A percentile compares a stretch with the other conserved stretches of the same genome.
Conservation (phyloP, 1,139 yeast species). For the Kurtzmaniella quercitrusa region DNA sequence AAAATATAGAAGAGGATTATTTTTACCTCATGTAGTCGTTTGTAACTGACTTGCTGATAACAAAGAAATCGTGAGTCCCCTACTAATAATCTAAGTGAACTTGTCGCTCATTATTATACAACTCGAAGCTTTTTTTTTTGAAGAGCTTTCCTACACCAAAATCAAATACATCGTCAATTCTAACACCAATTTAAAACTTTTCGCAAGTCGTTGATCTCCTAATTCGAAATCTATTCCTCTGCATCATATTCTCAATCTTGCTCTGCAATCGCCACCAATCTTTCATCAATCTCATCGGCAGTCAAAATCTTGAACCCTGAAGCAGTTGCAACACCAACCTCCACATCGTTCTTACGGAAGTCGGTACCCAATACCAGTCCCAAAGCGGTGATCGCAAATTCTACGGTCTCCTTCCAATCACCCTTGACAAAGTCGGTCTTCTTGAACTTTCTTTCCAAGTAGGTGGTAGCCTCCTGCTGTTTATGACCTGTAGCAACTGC, state of each 20-base stretch:
- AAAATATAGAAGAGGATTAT: not conserved
- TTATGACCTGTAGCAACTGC: slow-evolving; percentile 97
- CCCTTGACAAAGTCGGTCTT: slow-evolving; percentile 71
- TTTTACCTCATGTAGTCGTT: not conserved
- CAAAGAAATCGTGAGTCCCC: too few species aligned
- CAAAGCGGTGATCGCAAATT: slow-evolving; percentile 80
- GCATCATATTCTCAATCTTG: slow-evolving; percentile 68
- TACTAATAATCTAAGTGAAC: too few species aligned
- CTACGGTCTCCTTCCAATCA: slow-evolving; percentile 86
- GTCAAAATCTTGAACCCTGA: slow-evolving; percentile 69
- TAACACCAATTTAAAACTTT: not conserved
- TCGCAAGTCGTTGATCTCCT: too few species aligned
- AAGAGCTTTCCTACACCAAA: not conserved
- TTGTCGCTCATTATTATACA: not conserved
- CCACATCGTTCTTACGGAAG: slow-evolving; percentile 88
- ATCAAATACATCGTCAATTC: not conserved
- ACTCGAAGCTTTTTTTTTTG: not conserved
- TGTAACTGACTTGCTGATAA: not conserved
- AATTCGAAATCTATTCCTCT: not conserved
- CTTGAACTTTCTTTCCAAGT: slow-evolving; percentile 87
- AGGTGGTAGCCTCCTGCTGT: slow-evolving; percentile 92
- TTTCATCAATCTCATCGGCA: slow-evolving; percentile 88
- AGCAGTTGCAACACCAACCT: slow-evolving; percentile 81
- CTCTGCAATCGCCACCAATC: slow-evolving; percentile 92
- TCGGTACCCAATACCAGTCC: slow-evolving; percentile 88